Conservation (phyloP, 2,329 filamentous ascomycete species). For the Fusarium sp. region DNA sequence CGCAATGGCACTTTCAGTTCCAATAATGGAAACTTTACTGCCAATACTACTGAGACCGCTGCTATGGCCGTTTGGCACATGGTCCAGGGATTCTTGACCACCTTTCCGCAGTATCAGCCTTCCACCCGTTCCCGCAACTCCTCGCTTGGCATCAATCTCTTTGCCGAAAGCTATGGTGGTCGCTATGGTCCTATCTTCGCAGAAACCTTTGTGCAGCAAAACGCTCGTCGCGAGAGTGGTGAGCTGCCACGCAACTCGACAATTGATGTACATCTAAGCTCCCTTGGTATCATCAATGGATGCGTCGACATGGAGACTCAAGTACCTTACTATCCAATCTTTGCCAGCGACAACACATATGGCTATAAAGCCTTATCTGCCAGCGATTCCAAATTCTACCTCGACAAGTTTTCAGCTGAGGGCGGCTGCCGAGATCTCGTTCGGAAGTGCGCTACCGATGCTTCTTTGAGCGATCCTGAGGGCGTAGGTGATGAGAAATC, state of each 20-base stretch:
- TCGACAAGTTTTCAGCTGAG: constrained; percentile 43
- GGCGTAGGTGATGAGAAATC: constrained; percentile 53
- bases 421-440: constrained; percentile 67
- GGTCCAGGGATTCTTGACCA: constrained; percentile 68
- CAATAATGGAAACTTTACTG: constrained; percentile 57
- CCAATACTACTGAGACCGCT: constrained; percentile 67
- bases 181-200: constrained; percentile 76
- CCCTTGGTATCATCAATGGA: constrained; percentile 78
- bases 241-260: constrained; percentile 61
- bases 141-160: constrained; percentile 70
- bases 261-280: constrained; percentile 68
- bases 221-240: constrained; percentile 64
- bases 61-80: constrained; percentile 74
- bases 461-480: constrained; percentile 52
- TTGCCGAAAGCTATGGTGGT: constrained; percentile 77
- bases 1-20: constrained; percentile 75
- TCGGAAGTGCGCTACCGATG: constrained; percentile 60
- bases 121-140: constrained; percentile 51
- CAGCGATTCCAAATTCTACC: constrained; percentile 61
- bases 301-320: constrained; percentile 74
- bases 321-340: constrained; percentile 65
- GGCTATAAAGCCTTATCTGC: constrained; percentile 67
- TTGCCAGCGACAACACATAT: constrained; percentile 74
- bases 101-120: constrained; percentile 69
- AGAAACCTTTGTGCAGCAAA: constrained; percentile 69